A percentile compares a stretch with the other conserved stretches of the same genome.
Evolutionary conservation across 129 eudicot genomes (phyloP).

Genomic region (Helianthus annuus): DNA sequence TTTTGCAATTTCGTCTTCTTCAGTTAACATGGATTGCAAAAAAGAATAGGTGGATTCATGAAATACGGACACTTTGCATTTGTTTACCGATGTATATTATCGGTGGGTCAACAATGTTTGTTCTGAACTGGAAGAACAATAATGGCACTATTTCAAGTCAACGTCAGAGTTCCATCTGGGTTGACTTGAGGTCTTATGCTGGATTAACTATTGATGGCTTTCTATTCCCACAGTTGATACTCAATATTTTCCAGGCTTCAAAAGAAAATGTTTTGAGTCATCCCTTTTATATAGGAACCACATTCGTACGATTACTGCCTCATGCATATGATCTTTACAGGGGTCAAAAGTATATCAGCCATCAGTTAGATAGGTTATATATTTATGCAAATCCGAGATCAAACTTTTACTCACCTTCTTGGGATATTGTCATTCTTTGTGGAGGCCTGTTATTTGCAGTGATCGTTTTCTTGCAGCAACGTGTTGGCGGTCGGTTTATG

Average conservation of each 20-base stretch:
- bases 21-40: too few species aligned
- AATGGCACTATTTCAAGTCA: not conserved
- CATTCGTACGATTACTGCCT: constrained; percentile 56
- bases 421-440: constrained; percentile 30
- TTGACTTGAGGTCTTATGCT: constrained; percentile 51
- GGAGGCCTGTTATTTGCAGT: constrained; percentile 49
- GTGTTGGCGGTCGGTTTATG: constrained; percentile 57
- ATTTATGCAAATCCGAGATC: constrained; percentile 54
- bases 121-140: constrained; percentile 43
- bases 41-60: constrained; percentile 31
- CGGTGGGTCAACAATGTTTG: constrained; percentile 44
- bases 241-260: constrained; percentile 52
- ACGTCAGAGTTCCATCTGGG: constrained; percentile 39
- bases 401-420: constrained; percentile 42
- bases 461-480: constrained; percentile 62
- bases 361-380: constrained; percentile 36
- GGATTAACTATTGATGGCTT: constrained; percentile 70
- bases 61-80: constrained; percentile 40
- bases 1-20: too few species aligned
- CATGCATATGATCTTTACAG: constrained; percentile 69
- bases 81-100: constrained; percentile 41
- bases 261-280: constrained; percentile 44
- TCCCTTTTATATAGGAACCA: constrained; percentile 61
- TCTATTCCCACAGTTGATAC: constrained; percentile 67
- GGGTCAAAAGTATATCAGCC: constrained; percentile 35